Base-by-base conservation (phyloP, 2,329 filamentous ascomycete genomes). In the Metarhizium rileyi region DNA sequence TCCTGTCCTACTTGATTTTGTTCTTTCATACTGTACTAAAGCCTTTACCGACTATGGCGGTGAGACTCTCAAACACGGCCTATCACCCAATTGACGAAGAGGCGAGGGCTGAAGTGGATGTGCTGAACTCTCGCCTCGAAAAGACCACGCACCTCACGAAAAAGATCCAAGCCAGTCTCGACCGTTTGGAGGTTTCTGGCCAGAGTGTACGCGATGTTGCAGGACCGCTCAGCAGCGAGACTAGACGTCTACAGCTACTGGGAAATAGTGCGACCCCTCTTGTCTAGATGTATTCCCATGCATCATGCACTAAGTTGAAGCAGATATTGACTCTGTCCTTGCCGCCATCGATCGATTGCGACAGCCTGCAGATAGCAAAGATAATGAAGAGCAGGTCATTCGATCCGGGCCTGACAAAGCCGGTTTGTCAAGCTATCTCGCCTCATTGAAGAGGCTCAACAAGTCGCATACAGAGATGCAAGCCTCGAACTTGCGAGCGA, bases 81-180 rank as follows among this genome's bases (percentile, higher is more conserved):
- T 73, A 77, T 60, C 62, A 63, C 42, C 73, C 76, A 28, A 70
- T 76, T 47, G 82, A 86, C 59, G 82, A 86, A 63, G 81, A 86
- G 67, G 80, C 81, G 42, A 74, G 80, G 50, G 82, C 82, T 43
- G 82, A 86, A 64, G 82, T 86, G 49, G 82, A 86, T 56, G 82
- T 86, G 27, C 71, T 86, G 44, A 84, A 83, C 58, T 85, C 81
- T 48, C 75, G 82, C 36, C 81, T 97, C 54, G 89, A 94, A 59
- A 97, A 95, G 77, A 94, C 94, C 58, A 86, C 90, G 52, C 82
- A 89, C 62, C 78, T 97, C 64, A 95, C 90, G 28, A 95, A 93
- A 73, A 95, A 95, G 74, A 96, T 98, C 50, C 87, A 95, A 67
- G 85, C 87, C 26, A 95, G 88, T 47, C 77, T 96, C 57, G 80